phyloP scores from a whole-genome alignment of 768 basidiomycete species.

The Lactarius trivialis region DNA sequence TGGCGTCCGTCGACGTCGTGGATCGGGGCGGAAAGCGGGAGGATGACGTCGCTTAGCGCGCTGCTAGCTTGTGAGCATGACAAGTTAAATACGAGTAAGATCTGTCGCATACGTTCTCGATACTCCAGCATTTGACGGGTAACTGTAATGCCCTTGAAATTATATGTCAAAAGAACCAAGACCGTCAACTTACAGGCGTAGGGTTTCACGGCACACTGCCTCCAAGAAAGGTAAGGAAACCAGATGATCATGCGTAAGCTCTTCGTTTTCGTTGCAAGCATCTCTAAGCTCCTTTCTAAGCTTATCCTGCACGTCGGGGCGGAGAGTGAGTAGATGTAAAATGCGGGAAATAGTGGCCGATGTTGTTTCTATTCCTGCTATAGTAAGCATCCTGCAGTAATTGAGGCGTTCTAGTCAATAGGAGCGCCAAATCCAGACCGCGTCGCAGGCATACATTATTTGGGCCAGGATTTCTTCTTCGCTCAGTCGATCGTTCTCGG shows the following conservation, averaged over 20 bases:
- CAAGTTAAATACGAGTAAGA: background rate
- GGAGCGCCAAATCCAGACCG: background rate
- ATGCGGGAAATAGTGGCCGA: background rate
- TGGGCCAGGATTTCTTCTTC: background rate
- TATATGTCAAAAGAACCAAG: background rate
- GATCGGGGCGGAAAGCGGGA: background rate
- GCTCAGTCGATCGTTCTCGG: background rate
- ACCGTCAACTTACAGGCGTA: background rate
- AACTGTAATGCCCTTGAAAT: background rate
- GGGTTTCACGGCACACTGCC: slow-evolving; percentile 4
- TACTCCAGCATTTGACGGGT: background rate
- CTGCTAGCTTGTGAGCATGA: background rate
- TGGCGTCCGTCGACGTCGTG: background rate
- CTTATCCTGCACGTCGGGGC: slow-evolving; percentile 1
- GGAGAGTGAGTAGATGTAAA: background rate
- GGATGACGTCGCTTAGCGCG: background rate
- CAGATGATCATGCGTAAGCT: background rate
- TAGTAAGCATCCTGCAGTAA: background rate
- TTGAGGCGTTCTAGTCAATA: background rate
- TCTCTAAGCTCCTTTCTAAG: slow-evolving; percentile 4
- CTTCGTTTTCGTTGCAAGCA: background rate
- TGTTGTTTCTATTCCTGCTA: background rate
- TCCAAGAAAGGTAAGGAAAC: slow-evolving; percentile 4
- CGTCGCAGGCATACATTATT: background rate
- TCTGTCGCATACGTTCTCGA: background rate